Base-by-base conservation (phyloP, 441 rosid genomes). In the Croton setiger region DNA sequence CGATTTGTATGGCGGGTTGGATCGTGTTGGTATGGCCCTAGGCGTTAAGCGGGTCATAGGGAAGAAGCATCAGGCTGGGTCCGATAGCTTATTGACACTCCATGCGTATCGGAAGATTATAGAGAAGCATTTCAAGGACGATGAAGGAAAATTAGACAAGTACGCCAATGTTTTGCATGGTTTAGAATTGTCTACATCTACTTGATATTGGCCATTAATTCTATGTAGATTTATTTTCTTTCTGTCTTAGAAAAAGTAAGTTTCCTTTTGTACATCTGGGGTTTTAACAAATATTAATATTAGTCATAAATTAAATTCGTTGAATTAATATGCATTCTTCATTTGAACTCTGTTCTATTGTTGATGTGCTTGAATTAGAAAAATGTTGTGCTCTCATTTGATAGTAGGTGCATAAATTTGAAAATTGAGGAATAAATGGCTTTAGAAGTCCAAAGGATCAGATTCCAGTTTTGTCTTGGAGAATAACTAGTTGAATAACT, bases 1-100 rank as follows among this genome's bases (percentile, higher is more conserved):
- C 41, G 81, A 76, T 3, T 72, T 85, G 52, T 78, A 73, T 60
- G 93, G 93, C 1, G 91, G 93, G 21, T 74, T 88, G 67, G 86
- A 88, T 35, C 80, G 87, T 61, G 87, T 81, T 5, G 76, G 88
- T 39, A 68, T 37, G 70, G 62, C 74, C 3, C 53, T 88, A 74
- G 80, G 73, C 13, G 82, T 86, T 64, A 71, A 81, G 45, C 78
- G 91, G 60, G 72, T 75, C 4, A 61, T 74, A 1, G 93, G 93
- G 66, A 82, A 80, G 82, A 80, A 87, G 39, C 93, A 88, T 66
- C 93, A 86, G 66, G 89, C 91, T 0, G 88, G 93, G 12, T 88
- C 91, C 0, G 93, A 88, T 75, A 86, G 93, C 73, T 74, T 88
- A 75, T 65, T 83, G 72, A 86, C 93, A 12, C 65, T 88, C 60